A percentile compares a stretch with the other conserved stretches of the same genome.
These are phyloP conservation scores for Jackrogersella minutella DNA, from an alignment of 495 filamentous ascomycete genomes.

Conservation along the genomic window DNA sequence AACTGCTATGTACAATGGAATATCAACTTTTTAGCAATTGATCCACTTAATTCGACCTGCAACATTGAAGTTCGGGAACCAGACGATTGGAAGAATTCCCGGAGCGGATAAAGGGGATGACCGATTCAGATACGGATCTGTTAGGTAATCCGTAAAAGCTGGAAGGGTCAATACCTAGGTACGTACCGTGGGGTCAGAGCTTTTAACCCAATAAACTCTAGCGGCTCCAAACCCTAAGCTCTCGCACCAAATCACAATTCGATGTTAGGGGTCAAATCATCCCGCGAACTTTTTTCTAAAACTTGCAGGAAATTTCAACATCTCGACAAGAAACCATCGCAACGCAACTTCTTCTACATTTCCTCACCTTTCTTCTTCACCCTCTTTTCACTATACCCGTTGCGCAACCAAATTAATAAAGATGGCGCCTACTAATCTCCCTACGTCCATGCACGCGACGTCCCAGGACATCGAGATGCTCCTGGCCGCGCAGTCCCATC, in stretches of 20 bases:
- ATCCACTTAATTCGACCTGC: conserved; percentile 26
- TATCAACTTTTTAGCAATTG: conserved; percentile 35
- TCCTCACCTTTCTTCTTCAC: conserved; percentile 63
- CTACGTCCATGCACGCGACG: conserved; percentile 78
- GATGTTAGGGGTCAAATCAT: conserved; percentile 29
- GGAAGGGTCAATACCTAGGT: background rate
- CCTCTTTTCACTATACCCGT: conserved; percentile 46
- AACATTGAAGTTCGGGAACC: too few relatives aligned
- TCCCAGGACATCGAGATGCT: conserved; percentile 97
- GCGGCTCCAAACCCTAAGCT: conserved; percentile 39
- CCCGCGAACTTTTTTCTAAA: conserved; percentile 42
- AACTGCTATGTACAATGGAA: conserved; percentile 15
- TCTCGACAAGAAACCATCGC: conserved; percentile 43
- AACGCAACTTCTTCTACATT: conserved; percentile 42
- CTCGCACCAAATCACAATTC: conserved; percentile 45
- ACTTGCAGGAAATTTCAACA: conserved; percentile 25
- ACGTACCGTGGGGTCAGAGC: background rate
- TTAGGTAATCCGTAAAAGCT: too few relatives aligned
- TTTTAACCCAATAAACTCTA: conserved; percentile 21
- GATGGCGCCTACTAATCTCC: conserved; percentile 94
- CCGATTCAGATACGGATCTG: background rate
- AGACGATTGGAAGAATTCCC: conserved; percentile 3
- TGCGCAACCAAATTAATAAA: conserved; percentile 64
- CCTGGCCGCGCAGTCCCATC: conserved; percentile 92
- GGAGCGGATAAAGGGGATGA: conserved; percentile 17